Base-by-base conservation (phyloP, 2,329 filamentous ascomycete genomes). In the Aspergillus uvarum region DNA sequence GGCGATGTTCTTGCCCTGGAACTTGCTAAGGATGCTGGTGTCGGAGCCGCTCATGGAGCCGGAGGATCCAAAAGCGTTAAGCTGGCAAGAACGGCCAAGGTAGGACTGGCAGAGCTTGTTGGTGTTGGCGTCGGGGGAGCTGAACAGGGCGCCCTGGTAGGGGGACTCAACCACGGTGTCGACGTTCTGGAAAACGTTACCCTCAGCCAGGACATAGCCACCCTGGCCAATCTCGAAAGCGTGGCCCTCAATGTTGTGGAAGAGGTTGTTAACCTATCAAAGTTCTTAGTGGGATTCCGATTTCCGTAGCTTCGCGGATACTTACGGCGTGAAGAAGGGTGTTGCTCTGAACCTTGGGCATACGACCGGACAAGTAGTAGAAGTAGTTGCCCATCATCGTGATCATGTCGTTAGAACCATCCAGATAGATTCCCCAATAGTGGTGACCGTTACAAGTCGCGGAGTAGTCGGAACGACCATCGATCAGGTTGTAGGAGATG, bases 321-420 rank as follows among this genome's bases (percentile, higher is more conserved):
- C 68, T 58, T 61, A 72, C 70, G 38, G 82, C 82, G 72, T 87
- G 85, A 57, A 87, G 76, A 47, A 85, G 79, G 56, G 84, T 84
- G 71, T 83, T 83, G 31, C 79, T 79, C 60, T 75, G 76, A 24
- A 87, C 77, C 77, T 87, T 86, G 66, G 85, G 85, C 14, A 77
- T 77, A 58, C 85, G 83, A 59, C 85, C 85, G 16, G 79, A 81
- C 54, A 81, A 82, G 72, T 85, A 77, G 79, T 85, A 82, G 70
- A 87, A 77, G 76, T 86, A 86, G 79, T 87, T 87, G 65, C 79
- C 78, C 77, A 85, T 83, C 70, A 87, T 68, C 63, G 85, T 87
- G 68, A 87, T 77, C 62, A 81, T 68, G 69, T 87, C 85, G 71
- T 74, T 79, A 57, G 79, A 78, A 16, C 85, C 85, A 47, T 79